Base-by-base conservation (phyloP, 1,284 basidiomycete species). In the Chalciporus sp. region DNA sequence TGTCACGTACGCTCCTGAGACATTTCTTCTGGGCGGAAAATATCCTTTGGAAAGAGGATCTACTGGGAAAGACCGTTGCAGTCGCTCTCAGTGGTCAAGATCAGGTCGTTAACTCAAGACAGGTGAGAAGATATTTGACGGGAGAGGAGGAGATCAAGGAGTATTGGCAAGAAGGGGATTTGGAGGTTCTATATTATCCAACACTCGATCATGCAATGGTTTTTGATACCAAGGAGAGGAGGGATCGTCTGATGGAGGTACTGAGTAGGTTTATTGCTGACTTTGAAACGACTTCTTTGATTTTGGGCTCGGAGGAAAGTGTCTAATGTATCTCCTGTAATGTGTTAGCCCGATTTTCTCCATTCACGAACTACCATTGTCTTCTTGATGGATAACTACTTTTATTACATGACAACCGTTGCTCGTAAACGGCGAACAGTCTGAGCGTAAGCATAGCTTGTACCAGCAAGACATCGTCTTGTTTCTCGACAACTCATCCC, bases 1-100 rank as follows among this genome's bases (percentile, higher is more conserved):
- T 86, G 42, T 76, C 84, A 42, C 75, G 82, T 7, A 76, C 81
- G 26, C 74, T 88, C 11, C 72, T 76, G 9, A 71, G 85, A 2
- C 76, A 83, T 49, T 86, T 88, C 64, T 87, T 86, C 63, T 87
- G 85, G 85, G 65, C 74, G 20, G 79, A 86, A 61, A 83, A 79
- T 40, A 71, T 83, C 6, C 58, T 87, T 16, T 88, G 83, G 79
- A 78, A 73, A 58, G 83, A 84, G 44, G 85, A 86, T 47, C 56
- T 87, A 4, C 61, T 47, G 3, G 73, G 62, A 7, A 58, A 49
- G 51, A 49, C 51, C 8, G 49, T 79, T 2, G 71, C 74, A 3
- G 76, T 87, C 3, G 72, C 77, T 27, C 63, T 88, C 31, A 76
- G 78, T 26, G 84, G 78, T 9, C 62, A 67, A 44, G 85, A 88